Percentiles rank a stretch among this genome's conserved stretches.
Evolutionary conservation across 306 rosid species (phyloP).

Genomic region (Prunus davidiana): DNA sequence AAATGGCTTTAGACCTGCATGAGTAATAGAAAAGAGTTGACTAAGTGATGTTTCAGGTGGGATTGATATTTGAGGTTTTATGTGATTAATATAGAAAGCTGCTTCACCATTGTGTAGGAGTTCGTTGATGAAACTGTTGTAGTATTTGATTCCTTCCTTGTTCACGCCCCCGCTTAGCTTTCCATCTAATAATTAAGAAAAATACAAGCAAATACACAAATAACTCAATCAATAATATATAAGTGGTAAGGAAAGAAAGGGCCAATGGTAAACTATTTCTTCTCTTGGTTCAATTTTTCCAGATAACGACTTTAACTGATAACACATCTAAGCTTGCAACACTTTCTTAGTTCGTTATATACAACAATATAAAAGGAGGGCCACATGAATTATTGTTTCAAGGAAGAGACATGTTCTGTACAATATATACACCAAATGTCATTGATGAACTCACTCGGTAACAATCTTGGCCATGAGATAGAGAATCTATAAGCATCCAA

Average conservation of each 20-base stretch:
- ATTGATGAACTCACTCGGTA: conserved; percentile 32
- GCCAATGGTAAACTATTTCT: too few species aligned
- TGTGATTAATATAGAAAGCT: neutral
- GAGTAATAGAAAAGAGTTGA: neutral
- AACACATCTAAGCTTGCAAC: too few species aligned
- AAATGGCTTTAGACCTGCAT: conserved; percentile 31
- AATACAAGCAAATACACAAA: neutral
- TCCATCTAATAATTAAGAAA: conserved; percentile 23
- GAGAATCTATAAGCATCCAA: conserved; percentile 47
- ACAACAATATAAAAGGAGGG: too few species aligned
- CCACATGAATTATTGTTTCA: too few species aligned
- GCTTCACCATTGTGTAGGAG: conserved; percentile 18
- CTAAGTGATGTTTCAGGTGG: too few species aligned
- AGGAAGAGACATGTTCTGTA: too few species aligned
- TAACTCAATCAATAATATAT: neutral
- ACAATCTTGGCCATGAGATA: conserved; percentile 46
- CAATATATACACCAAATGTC: too few species aligned
- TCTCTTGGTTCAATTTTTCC: too few species aligned
- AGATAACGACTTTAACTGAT: too few species aligned
- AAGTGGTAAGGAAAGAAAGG: too few species aligned
- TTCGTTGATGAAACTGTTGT: conserved; percentile 39
- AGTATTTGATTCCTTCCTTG: conserved; percentile 33
- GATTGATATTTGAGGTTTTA: too few species aligned
- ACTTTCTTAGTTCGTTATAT: too few species aligned
- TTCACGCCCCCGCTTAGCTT: conserved; percentile 35